Conservation (phyloP, 1,284 basidiomycete genomes). For the Cronartium quercuum region DNA sequence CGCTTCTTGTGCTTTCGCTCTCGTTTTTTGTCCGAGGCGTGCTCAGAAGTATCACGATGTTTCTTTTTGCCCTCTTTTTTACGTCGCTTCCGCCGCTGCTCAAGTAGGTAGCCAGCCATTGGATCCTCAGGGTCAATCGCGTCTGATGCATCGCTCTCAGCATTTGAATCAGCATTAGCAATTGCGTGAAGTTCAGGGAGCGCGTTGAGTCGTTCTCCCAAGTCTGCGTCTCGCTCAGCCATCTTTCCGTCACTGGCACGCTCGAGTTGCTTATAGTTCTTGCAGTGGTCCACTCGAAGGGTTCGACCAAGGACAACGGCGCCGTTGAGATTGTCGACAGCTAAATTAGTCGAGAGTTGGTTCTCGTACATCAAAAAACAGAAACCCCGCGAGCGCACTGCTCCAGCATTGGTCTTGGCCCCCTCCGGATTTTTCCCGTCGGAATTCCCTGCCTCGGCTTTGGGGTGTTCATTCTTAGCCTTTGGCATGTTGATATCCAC, state of each 20-base stretch:
- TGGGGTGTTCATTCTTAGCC: slow-evolving; percentile 45
- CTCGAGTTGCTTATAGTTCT: slow-evolving; percentile 82
- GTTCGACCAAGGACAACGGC: slow-evolving; percentile 78
- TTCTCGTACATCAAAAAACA: slow-evolving; percentile 99
- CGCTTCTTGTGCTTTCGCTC: slow-evolving; percentile 43
- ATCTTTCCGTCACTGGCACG: slow-evolving; percentile 75
- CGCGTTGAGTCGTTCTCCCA: slow-evolving; percentile 31
- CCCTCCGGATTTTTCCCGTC: slow-evolving; percentile 41
- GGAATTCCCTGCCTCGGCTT: not conserved
- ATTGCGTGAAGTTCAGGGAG: slow-evolving; percentile 38
- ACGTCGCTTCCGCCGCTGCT: slow-evolving; percentile 43
- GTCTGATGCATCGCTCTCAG: slow-evolving; percentile 61
- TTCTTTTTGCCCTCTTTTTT: slow-evolving; percentile 39
- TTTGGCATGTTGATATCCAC: slow-evolving; percentile 91
- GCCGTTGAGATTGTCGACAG: slow-evolving; percentile 97
- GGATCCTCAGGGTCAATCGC: slow-evolving; percentile 91
- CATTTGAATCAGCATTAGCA: slow-evolving; percentile 57
- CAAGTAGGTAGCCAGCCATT: slow-evolving; percentile 75
- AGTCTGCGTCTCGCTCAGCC: slow-evolving; percentile 62
- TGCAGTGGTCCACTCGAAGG: slow-evolving; percentile 84
- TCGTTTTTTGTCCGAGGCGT: not conserved
- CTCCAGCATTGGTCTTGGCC: slow-evolving; percentile 59
- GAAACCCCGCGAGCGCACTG: slow-evolving; percentile 82
- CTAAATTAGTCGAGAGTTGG: slow-evolving; percentile 88
- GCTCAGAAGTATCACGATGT: not conserved